Evolutionary conservation across 495 filamentous ascomycete species (phyloP).

Genomic region (Parathielavia hyrcaniae): DNA sequence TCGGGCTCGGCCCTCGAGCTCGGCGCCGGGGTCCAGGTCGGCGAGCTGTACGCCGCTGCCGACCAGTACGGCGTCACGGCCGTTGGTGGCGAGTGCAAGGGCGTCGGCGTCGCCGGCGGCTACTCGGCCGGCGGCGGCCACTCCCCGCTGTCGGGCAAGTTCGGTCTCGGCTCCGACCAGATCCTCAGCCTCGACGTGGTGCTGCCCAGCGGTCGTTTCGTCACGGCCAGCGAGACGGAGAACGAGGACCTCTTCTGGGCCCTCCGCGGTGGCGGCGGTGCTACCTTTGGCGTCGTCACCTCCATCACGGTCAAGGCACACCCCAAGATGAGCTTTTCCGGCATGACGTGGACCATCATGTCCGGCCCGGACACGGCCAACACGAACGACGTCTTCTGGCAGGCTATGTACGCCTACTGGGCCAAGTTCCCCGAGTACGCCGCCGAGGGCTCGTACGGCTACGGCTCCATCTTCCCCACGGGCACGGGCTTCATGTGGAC

Average conservation of each 20-base stretch:
- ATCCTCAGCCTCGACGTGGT: slow-evolving; percentile 44
- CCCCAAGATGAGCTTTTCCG: slow-evolving; percentile 29
- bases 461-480: slow-evolving; percentile 31
- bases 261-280: slow-evolving; percentile 46
- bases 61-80: slow-evolving; percentile 43
- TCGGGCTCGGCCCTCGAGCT: slow-evolving; percentile 49
- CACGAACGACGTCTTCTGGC: slow-evolving; percentile 43
- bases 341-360: slow-evolving; percentile 32
- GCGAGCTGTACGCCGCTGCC: slow-evolving; percentile 46
- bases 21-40: slow-evolving; percentile 52
- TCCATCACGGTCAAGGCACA: slow-evolving; percentile 42
- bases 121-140: slow-evolving; percentile 43
- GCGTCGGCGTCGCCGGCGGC: slow-evolving; percentile 30
- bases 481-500: slow-evolving; percentile 15
- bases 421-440: slow-evolving; percentile 38
- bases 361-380: slow-evolving; percentile 33
- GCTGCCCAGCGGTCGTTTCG: slow-evolving; percentile 39
- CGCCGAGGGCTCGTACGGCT: slow-evolving; percentile 45
- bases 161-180: slow-evolving; percentile 46
- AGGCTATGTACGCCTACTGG: slow-evolving; percentile 45
- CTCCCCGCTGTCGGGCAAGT: slow-evolving; percentile 34
- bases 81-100: slow-evolving; percentile 45
- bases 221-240: slow-evolving; percentile 37
- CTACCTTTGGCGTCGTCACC: slow-evolving; percentile 50
- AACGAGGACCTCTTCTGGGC: slow-evolving; percentile 50